Evolutionary conservation across 2,329 filamentous ascomycete species (phyloP), one percentile per base, ranked within the genome.

Genomic region (Hirsutella rhossiliensis): DNA sequence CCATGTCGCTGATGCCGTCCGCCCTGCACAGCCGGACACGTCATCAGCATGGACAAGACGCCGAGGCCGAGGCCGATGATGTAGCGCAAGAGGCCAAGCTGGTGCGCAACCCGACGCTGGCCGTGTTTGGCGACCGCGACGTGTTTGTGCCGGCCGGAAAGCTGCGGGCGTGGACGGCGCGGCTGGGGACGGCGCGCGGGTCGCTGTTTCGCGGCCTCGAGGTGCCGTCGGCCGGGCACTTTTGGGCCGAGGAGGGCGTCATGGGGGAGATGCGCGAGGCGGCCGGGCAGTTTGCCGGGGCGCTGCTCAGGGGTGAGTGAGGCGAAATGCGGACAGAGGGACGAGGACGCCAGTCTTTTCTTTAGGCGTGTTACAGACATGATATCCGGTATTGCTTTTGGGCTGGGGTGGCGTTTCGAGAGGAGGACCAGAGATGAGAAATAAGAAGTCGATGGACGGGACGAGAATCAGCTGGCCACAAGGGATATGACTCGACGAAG

Each of bases 111-210:
- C 69, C 72, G 1, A 82, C 82, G 0, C 59, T 95, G 30, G 80
- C 78, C 0, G 62, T 94, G 0, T 94, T 81, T 55, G 90, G 89
- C 1, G 77, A 82, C 42, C 68, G 74, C 4, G 89, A 97, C 59
- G 64, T 72, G 0, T 94, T 96, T 50, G 80, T 85, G 1, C 75
- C 80, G 1, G 68, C 67, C 4, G 73, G 70, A 46, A 84, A 77
- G 59, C 67, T 89, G 52, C 71, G 75, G 11, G 63, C 68, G 1
- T 95, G 89, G 89, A 68, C 69, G 11, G 63, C 65, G 36, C 71
- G 67, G 47, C 62, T 89, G 38, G 59, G 62, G 17, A 57, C 27
- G 2, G 45, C 32, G 11, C 56, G 61, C 0, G 61, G 58, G 2
- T 76, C 74, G 17, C 54, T 49, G 41, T 79, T 81, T 45, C 56